Base-by-base conservation (phyloP, 1,284 basidiomycete species). In the Ceratorhiza oryzae-sativae region DNA sequence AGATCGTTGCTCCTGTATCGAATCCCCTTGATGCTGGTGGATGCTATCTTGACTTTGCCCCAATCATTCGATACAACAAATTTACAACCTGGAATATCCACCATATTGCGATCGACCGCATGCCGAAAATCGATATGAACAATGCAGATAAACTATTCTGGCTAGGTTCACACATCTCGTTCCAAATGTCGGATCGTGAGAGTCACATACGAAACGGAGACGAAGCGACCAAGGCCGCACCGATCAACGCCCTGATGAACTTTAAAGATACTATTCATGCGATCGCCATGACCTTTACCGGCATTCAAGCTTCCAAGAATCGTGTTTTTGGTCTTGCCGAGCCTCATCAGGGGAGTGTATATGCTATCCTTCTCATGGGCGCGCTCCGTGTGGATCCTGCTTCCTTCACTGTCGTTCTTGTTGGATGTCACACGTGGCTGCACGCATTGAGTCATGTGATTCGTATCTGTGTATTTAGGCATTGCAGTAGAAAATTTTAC, bases 71-170 rank as follows among this genome's bases (percentile, higher is more conserved):
- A 1, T 3, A 34, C 9, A 39, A 23, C 18, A 27, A 20, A 25
- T 46, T 23, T 34, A 58, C 9, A 15, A 23, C 65, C 4, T 68
- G 65, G 65, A 70, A 48, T n/a, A 12, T 58, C 5, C 65, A 56
- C n/a, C 39, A 46, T 23, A 42, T 70, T 30, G 5, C 56, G 18
- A 4, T 56, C 4, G 65, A 45, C 18, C 53, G 41, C 3, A 42
- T 70, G 36, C 65, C 65, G 1, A 3, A 13, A 1, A 23, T 70
- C 12, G 42, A 70, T 34, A 2, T 58, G 3, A 10, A 32, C 18
- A 13, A 58, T 20, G 27, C 65, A 8, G 27, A 46, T 6, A 58
- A 58, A 15, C 20, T 70, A 6, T 25, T 23, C 5, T 70, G 53
- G 65, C 41, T 58, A 2, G 58, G 58, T 18, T 1, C 53, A 1